phyloP scores from a whole-genome alignment of 352 stramenopile species.

The Phytophthora boehmeriae region DNA sequence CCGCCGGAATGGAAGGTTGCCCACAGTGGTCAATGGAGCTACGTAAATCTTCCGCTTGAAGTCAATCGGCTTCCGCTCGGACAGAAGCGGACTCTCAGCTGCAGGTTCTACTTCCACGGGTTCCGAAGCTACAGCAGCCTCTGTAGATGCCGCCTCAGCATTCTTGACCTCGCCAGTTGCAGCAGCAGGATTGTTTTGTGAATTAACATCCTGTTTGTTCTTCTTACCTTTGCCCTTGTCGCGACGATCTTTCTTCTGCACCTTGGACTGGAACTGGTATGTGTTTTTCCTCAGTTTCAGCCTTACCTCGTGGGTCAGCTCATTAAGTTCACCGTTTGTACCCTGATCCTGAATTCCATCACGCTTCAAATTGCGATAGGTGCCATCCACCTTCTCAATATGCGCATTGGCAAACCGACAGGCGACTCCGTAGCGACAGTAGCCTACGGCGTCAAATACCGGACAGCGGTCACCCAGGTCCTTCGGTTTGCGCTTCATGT shows the following conservation, averaged over 20 bases:
- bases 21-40: conserved; percentile 98
- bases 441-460: conserved; percentile 81
- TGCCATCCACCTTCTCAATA: conserved; percentile 63
- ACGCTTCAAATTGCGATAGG: conserved; percentile 51
- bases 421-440: conserved; percentile 92
- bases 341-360: conserved; percentile 32
- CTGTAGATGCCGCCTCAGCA: neutral
- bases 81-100: conserved; percentile 49
- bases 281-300: conserved; percentile 91
- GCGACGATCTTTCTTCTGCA: conserved; percentile 70
- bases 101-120: conserved; percentile 32
- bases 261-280: conserved; percentile 89
- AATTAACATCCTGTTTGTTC: conserved; percentile 23
- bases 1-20: conserved; percentile 98
- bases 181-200: conserved; percentile 4
- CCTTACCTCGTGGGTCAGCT: conserved; percentile 86
- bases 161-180: neutral
- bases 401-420: conserved; percentile 92
- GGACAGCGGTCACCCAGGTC: conserved; percentile 81
- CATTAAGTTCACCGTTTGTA: conserved; percentile 71
- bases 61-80: conserved; percentile 93
- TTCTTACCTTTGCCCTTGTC: conserved; percentile 54
- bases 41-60: conserved; percentile 99
- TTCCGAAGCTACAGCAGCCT: conserved; percentile 8
- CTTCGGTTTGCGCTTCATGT: conserved; percentile 87